Evolutionary conservation across 306 rosid genomes (phyloP).

Genomic region (Aeschynomene evenia): DNA sequence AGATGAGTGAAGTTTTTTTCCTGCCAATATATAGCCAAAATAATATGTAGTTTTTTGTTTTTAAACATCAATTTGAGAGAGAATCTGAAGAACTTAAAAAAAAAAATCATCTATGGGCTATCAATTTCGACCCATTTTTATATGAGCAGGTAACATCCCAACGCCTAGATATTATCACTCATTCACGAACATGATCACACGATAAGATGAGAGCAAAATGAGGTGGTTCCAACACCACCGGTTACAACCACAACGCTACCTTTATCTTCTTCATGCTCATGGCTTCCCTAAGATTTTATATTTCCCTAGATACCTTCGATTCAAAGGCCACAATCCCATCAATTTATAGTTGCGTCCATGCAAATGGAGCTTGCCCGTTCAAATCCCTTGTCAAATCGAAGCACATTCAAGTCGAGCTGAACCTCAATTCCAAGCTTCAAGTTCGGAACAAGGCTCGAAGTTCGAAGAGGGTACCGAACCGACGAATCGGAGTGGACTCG

Average conservation of each 20-base stretch:
- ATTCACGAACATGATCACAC: not conserved
- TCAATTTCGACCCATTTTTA: too few species aligned
- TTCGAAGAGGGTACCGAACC: slow-evolving; percentile 25
- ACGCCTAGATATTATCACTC: too few species aligned
- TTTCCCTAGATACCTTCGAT: slow-evolving; percentile 47
- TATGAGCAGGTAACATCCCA: too few species aligned
- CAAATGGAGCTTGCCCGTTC: slow-evolving; percentile 35
- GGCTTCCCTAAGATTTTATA: slow-evolving; percentile 61
- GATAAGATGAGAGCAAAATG: slow-evolving; percentile 20
- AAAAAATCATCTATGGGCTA: too few species aligned
- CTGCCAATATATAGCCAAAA: too few species aligned
- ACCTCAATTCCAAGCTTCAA: slow-evolving; percentile 24
- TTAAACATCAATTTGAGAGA: too few species aligned
- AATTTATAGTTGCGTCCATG: slow-evolving; percentile 28
- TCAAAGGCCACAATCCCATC: slow-evolving; percentile 39
- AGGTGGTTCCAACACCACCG: slow-evolving; percentile 10
- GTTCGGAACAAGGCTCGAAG: slow-evolving; percentile 32
- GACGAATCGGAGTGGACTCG: slow-evolving; percentile 33
- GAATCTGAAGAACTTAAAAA: too few species aligned
- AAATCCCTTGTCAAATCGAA: slow-evolving; percentile 41
- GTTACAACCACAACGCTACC: not conserved
- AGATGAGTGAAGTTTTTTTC: too few species aligned
- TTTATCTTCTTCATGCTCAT: slow-evolving; percentile 23
- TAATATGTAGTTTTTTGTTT: too few species aligned
- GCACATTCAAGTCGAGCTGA: slow-evolving; percentile 26